phyloP scores from a whole-genome alignment of 345 rosid genomes.

The Rhizophora apiculata region DNA sequence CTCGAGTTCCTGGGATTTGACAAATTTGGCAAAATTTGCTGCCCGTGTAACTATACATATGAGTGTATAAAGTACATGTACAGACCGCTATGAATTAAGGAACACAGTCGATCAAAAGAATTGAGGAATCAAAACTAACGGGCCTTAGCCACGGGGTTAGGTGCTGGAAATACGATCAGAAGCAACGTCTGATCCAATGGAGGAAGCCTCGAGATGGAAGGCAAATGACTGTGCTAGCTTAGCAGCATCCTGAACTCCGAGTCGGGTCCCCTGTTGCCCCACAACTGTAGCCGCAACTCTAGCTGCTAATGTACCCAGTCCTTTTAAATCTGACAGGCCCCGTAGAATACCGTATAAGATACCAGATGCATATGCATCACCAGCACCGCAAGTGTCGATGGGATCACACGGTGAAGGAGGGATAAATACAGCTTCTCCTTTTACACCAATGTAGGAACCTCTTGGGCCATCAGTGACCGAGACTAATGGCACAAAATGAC shows the following conservation, averaged over 20 bases:
- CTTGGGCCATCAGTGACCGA: constrained; percentile 86
- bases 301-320: constrained; percentile 82
- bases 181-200: constrained; percentile 49
- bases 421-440: constrained; percentile 90
- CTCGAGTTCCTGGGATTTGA: neutral
- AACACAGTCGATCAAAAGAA: constrained; percentile 12
- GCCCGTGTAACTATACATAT: neutral
- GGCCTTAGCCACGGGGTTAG: constrained; percentile 17
- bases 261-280: constrained; percentile 90
- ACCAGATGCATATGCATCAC: constrained; percentile 96
- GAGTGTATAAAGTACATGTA: constrained; percentile 4
- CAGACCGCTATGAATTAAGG: neutral
- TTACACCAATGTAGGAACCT: constrained; percentile 89
- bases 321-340: constrained; percentile 71
- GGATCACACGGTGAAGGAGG: constrained; percentile 88
- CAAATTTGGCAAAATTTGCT: constrained; percentile 5
- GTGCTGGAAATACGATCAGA: constrained; percentile 67
- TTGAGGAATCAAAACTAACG: constrained; percentile 1
- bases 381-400: constrained; percentile 89
- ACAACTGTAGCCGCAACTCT: constrained; percentile 90
- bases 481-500: constrained; percentile 84
- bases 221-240: constrained; percentile 62
- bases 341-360: constrained; percentile 70
- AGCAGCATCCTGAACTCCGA: constrained; percentile 63
- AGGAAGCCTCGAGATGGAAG: constrained; percentile 37